Evolutionary conservation across 73 alveolate genomes (phyloP).

Genomic region (Symbiodinium pilosum): DNA sequence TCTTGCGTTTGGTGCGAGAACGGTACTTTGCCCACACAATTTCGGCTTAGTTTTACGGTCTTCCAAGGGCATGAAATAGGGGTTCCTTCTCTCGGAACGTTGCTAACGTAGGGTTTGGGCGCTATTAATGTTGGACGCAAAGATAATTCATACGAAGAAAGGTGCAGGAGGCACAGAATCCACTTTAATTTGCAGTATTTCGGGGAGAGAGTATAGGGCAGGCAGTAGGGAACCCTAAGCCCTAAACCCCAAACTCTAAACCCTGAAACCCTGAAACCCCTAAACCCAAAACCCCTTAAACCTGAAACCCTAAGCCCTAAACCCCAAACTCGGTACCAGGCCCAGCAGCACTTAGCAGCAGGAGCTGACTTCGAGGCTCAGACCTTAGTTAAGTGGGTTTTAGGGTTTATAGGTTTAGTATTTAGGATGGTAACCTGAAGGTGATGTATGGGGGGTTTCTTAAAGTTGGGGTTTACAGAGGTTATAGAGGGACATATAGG

Average conservation of each 20-base stretch:
- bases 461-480: no score
- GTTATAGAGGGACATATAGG: no score
- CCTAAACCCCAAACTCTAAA: not conserved
- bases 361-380: no score
- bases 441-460: no score
- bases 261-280: not conserved
- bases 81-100: not conserved
- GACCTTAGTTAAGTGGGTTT: no score
- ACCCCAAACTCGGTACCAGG: not conserved
- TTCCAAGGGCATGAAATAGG: not conserved
- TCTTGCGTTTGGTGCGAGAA: no score
- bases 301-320: not conserved
- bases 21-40: no score
- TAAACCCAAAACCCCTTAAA: not conserved
- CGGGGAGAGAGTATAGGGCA: not conserved
- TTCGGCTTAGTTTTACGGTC: not conserved
- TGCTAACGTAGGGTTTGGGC: not conserved
- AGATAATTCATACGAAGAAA: not conserved
- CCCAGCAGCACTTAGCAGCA: no score
- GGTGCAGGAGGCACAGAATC: not conserved
- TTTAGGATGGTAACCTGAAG: no score
- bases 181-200: not conserved
- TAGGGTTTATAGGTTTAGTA: no score
- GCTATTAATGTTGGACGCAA: not conserved
- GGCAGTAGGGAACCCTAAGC: not conserved